Evolutionary conservation across 345 rosid genomes (phyloP).

Genomic region (Nephelium lappaceum): DNA sequence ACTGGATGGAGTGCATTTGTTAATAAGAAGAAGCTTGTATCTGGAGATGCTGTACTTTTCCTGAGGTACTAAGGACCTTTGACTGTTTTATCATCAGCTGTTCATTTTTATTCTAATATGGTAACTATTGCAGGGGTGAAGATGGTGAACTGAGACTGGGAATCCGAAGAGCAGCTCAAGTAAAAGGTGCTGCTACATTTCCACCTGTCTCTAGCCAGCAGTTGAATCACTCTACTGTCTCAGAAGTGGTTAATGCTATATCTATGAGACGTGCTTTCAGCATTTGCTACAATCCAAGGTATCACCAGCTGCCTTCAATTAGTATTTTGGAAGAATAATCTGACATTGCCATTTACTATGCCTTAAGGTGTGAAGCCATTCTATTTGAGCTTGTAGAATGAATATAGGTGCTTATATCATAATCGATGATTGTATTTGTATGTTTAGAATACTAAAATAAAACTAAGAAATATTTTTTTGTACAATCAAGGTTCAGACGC

Average conservation of each 20-base stretch:
- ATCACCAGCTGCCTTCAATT: slow-evolving; percentile 8
- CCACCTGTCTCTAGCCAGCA: slow-evolving; percentile 51
- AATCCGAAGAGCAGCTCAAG: slow-evolving; percentile 85
- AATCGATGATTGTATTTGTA: background rate
- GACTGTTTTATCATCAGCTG: background rate
- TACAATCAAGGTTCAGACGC: background rate
- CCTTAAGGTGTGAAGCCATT: background rate
- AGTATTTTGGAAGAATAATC: background rate
- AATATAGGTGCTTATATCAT: background rate
- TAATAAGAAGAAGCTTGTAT: slow-evolving; percentile 94
- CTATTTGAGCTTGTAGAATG: background rate
- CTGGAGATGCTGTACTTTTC: slow-evolving; percentile 99
- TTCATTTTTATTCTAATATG: slow-evolving; percentile 11
- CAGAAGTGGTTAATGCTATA: slow-evolving; percentile 73
- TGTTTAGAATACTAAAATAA: background rate
- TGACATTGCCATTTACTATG: background rate
- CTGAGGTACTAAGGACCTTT: slow-evolving; percentile 54
- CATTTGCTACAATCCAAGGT: slow-evolving; percentile 96
- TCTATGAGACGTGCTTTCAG: slow-evolving; percentile 61
- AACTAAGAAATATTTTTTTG: background rate
- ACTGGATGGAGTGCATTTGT: slow-evolving; percentile 99
- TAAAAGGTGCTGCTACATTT: slow-evolving; percentile 52
- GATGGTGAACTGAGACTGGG: slow-evolving; percentile 96
- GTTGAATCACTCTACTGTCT: slow-evolving; percentile 55
- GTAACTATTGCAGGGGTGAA: slow-evolving; percentile 64